phyloP scores from a whole-genome alignment of 148 eudicot genomes.

The Beta vulgaris region DNA sequence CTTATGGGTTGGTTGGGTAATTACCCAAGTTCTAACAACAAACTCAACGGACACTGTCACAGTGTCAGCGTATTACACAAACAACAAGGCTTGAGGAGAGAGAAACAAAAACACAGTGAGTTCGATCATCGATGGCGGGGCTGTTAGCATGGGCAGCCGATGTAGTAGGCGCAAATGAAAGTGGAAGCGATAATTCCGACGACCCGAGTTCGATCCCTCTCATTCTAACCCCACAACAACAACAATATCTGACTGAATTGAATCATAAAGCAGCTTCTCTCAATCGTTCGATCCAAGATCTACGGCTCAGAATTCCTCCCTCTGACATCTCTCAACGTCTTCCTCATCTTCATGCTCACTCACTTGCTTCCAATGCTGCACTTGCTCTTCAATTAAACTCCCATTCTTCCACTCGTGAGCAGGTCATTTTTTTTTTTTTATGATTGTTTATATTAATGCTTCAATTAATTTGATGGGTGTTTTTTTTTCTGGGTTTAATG shows the following conservation, averaged over 20 bases:
- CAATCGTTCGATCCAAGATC: constrained; percentile 78
- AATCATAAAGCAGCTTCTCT: constrained; percentile 52
- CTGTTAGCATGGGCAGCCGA: constrained; percentile 92
- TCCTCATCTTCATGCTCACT: constrained; percentile 91
- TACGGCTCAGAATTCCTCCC: constrained; percentile 78
- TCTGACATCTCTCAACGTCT: constrained; percentile 81
- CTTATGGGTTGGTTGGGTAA: no score
- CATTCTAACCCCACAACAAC: constrained; percentile 75
- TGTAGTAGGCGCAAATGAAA: constrained; percentile 55
- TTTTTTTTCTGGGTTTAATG: background rate
- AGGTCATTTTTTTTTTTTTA: constrained; percentile 34
- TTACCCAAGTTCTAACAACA: background rate
- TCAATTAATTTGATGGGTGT: background rate
- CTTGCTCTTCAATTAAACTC: constrained; percentile 81
- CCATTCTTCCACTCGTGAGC: constrained; percentile 78
- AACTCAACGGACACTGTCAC: background rate
- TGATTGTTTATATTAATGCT: background rate
- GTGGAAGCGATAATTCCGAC: constrained; percentile 45
- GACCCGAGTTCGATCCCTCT: constrained; percentile 56
- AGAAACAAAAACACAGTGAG: no score
- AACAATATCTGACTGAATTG: constrained; percentile 43
- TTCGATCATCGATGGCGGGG: constrained; percentile 58
- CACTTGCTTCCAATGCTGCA: constrained; percentile 86
- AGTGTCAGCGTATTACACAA: background rate
- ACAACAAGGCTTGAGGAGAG: no score